Percentiles rank a stretch among this genome's conserved stretches.
Conservation (phyloP, 768 basidiomycete genomes). For the Boletus pseudopeckii region DNA sequence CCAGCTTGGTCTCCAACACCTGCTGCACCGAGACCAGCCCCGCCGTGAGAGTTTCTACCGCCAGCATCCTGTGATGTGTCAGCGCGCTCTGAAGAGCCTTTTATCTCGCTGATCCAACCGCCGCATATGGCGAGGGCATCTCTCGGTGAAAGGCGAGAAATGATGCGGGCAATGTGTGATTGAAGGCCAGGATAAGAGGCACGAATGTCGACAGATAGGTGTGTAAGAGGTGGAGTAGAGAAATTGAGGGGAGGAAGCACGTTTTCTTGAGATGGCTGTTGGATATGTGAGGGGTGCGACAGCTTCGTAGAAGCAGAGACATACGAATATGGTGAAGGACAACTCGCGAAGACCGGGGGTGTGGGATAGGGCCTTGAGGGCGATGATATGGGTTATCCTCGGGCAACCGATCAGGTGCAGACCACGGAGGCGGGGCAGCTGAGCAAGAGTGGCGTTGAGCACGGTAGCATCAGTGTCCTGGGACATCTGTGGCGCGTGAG, state of each 20-base stretch:
- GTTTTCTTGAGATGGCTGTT: slow-evolving; percentile 14
- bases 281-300: neutral
- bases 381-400: slow-evolving; percentile 48
- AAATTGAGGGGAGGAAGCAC: slow-evolving; percentile 6
- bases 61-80: neutral
- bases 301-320: slow-evolving; percentile 14
- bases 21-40: neutral
- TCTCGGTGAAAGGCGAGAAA: slow-evolving; percentile 28
- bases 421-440: slow-evolving; percentile 51
- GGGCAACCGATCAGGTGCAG: slow-evolving; percentile 63
- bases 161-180: slow-evolving; percentile 16
- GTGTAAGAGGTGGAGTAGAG: slow-evolving; percentile 40
- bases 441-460: slow-evolving; percentile 43
- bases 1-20: neutral
- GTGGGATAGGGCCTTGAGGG: slow-evolving; percentile 43
- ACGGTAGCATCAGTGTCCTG: slow-evolving; percentile 51
- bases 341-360: slow-evolving; percentile 59
- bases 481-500: slow-evolving; percentile 42
- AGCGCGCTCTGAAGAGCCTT: slow-evolving; percentile 15
- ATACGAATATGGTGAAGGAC: slow-evolving; percentile 57
- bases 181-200: slow-evolving; percentile 22
- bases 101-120: slow-evolving; percentile 36
- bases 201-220: slow-evolving; percentile 54
- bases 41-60: neutral
- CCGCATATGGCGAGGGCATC: slow-evolving; percentile 29